Base-by-base conservation (phyloP, 2,329 filamentous ascomycete genomes). In the Venturia pyrina region DNA sequence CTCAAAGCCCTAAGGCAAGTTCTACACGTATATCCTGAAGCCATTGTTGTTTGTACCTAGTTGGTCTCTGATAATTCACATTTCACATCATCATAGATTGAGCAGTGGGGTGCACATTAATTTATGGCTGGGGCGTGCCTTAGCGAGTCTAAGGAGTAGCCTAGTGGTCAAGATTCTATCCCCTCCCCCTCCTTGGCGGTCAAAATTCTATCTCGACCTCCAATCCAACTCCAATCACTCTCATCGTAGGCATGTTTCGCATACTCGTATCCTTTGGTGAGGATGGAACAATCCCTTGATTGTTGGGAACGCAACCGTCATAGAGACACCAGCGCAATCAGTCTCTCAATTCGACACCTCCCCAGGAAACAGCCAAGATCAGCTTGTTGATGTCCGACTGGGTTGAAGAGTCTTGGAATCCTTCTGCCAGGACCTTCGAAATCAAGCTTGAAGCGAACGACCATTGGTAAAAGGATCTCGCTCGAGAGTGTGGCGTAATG, bases 11-110 rank as follows among this genome's bases (percentile, higher is more conserved):
- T 68, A 2, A 71, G 72, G 69, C 75, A 77, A 67, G 73, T 70
- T 67, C 70, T 71, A 69, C 75, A 77, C 6, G 73, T 75, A 69
- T 73, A 76, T 66, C 68, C 72, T 62, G 73, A 72, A 48, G 75
- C 73, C 75, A 77, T 77, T 68, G 70, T 67, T 21, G 40, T 50
- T 44, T 40, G 17, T 28, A 28, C 28, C 28, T 4, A 17, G 60
- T 19, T 6, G 53, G 37, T 19, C 5, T 37, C 13, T 3, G 37
- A n/a, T 37, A 59, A 37, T 57, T 37, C 34, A 37, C 28, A 28
- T 28, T 40, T 40, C 53, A 59, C 28, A 59, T 34, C 53, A 37
- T 59, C 53, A 59, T 59, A 34, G 53, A 59, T 15, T 28, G 21
- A 24, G 13, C 28, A 28, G 19, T 40, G 11, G 37, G 37, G 11